Evolutionary conservation across 164 flowering plant species (phyloP), one percentile per base, ranked within the genome.

Genomic region (Tetrastigma voinierianum): DNA sequence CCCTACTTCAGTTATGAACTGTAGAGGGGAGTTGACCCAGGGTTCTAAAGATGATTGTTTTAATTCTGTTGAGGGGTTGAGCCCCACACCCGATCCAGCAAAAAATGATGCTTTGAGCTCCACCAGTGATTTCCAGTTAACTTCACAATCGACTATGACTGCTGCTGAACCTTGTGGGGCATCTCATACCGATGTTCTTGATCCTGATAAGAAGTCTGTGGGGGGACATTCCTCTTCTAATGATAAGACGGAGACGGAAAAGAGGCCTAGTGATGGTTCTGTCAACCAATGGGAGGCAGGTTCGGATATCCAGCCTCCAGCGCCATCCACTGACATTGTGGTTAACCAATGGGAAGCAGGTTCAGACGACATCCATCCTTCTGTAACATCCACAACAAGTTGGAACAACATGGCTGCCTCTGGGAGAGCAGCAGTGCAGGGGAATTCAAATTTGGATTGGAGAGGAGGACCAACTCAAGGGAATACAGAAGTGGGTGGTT

Each of bases 1-100:
- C 4, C 89, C 87, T 6, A 84, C 84, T 51, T 87, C 89, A n/a
- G 75, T 67, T 12, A 72, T 83, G 76, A 81, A 72, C 1, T 69
- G 69, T 23, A 64, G 51, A 51, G 74, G 25, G 16, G 78, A 79
- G 4, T 62, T 81, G 64, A 16, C 65, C 2, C 75, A 59, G 14
- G 72, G 64, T 67, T 68, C 77, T 21, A 77, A 77, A 54, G 51
- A 64, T 67, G 88, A 79, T 59, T 80, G 85, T 61, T 79, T 87
- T 70, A 76, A 78, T 65, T 70, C 87, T 9, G 72, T 74, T 20
- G 83, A 74, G 64, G 81, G 60, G 23, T 62, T 84, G 32, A 77
- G 85, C 62, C 81, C 83, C 1, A 67, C 70, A 13, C 70, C 70
- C 57, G 76, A 71, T 46, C 68, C 66, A 15, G 84, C 72, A 18